Evolutionary conservation across 257 asterid species (phyloP), one percentile per base, ranked within the genome.

Genomic region (Solanum sejunctum): DNA sequence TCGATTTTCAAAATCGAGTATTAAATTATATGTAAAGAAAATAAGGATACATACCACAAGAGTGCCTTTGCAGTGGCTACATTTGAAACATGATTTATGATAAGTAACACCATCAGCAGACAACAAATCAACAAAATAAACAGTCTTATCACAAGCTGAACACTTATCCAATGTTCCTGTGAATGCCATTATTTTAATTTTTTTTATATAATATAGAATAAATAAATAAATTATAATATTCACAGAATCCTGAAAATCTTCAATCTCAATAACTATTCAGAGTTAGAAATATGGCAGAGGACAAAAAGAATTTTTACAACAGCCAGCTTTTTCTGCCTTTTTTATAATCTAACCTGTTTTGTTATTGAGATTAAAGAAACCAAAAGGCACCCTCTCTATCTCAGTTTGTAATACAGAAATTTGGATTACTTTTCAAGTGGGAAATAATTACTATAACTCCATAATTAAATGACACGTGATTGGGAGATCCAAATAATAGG

Each of bases 61-160:
- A 60, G 97, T 91, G 16, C 95, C 96, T 86, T 93, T 93, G 93
- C 98, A 95, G 13, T 93, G 98, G 87, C 85, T 86, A 81, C 95
- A 92, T 89, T 90, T 91, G 88, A 91, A 92, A 82, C 95, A 92
- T 5, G 89, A 86, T 54, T 89, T 92, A 45, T 92, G 95, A 82
- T 72, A 92, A 39, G 90, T 92, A 52, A 77, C 87, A 10, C 93
- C 95, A 87, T 92, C 93, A 4, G 95, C 89, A 18, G 93, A 86
- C 89, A 92, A 91, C 90, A 91, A 84, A 80, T 92, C 95, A 18
- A 92, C 92, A 87, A 89, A 92, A 71, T 92, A 92, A 72, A 92
- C 95, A 71, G 88, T 88, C 52, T 89, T 89, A 54, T 88, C 92
- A 88, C 95, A 92, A 67, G 93, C 91, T 85, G 90, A 88, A 85